Conservation (phyloP, 1,139 yeast genomes). For the Diutina rugosa region DNA sequence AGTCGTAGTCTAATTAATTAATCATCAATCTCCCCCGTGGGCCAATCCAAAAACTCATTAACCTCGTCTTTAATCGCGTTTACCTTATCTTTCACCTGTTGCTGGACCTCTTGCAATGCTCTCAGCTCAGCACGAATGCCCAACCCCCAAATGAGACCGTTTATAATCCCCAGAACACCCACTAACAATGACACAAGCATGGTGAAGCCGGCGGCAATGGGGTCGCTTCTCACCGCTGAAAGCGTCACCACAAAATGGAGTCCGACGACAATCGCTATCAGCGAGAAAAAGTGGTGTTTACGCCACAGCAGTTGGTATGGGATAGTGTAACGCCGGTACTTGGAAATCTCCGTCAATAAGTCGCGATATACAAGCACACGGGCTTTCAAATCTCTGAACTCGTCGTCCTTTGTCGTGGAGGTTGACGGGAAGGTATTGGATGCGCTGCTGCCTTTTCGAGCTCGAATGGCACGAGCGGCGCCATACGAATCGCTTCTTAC, state of each 20-base stretch:
- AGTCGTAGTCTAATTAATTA: not conserved
- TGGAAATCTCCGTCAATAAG: conserved; percentile 38
- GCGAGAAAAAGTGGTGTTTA: conserved; percentile 44
- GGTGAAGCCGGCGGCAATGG: conserved; percentile 33
- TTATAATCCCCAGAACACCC: conserved; percentile 53
- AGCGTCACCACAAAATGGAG: conserved; percentile 49
- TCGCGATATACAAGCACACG: conserved; percentile 33
- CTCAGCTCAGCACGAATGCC: conserved; percentile 74
- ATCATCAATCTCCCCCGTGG: not conserved
- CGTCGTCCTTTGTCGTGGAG: conserved; percentile 6
- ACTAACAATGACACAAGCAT: conserved; percentile 37
- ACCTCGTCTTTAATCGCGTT: not conserved
- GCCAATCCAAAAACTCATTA: not conserved
- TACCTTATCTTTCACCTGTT: not conserved
- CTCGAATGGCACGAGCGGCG: conserved; percentile 14
- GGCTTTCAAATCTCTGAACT: conserved; percentile 10
- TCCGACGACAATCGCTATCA: conserved; percentile 37
- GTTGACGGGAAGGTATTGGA: not conserved
- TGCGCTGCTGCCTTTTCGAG: not conserved
- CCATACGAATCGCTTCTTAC: not conserved
- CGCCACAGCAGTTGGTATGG: conserved; percentile 57
- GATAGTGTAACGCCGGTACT: conserved; percentile 41
- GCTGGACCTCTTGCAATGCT: conserved; percentile 53
- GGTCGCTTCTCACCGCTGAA: conserved; percentile 43
- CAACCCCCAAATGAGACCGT: conserved; percentile 67